These are phyloP conservation scores for Platismatia glauca DNA, from an alignment of 495 filamentous ascomycete species.

Conservation along the genomic window DNA sequence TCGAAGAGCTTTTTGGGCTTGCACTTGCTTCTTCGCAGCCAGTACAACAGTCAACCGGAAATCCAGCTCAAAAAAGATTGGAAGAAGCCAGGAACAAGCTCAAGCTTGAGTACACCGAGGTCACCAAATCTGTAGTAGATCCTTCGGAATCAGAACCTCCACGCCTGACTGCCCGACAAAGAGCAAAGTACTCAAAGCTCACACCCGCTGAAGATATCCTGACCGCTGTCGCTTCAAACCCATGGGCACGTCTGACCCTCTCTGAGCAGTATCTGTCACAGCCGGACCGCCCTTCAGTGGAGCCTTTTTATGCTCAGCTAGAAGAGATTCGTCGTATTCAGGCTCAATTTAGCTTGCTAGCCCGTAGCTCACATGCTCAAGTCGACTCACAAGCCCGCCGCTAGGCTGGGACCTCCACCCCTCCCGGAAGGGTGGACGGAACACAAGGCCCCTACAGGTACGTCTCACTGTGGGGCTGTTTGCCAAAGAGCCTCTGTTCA, in stretches of 20 bases:
- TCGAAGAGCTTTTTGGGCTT: too few relatives aligned
- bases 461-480: too few relatives aligned
- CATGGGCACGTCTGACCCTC: not conserved
- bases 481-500: too few relatives aligned
- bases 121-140: not conserved
- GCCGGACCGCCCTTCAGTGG: not conserved
- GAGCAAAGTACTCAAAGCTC: not conserved
- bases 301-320: not conserved
- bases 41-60: not conserved
- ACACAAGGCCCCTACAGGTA: conserved; percentile 80
- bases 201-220: not conserved
- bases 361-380: conserved; percentile 44
- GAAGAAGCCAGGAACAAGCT: not conserved
- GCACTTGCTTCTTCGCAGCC: not conserved
- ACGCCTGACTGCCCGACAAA: not conserved
- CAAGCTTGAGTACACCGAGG: not conserved
- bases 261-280: not conserved
- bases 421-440: conserved; percentile 82
- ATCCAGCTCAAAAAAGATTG: not conserved
- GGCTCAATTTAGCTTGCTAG: not conserved
- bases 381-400: conserved; percentile 49
- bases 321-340: not conserved
- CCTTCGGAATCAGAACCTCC: not conserved
- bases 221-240: not conserved
- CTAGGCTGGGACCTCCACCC: conserved; percentile 36